Base-by-base conservation (phyloP, 306 rosid genomes). In the Crotalaria pallida region DNA sequence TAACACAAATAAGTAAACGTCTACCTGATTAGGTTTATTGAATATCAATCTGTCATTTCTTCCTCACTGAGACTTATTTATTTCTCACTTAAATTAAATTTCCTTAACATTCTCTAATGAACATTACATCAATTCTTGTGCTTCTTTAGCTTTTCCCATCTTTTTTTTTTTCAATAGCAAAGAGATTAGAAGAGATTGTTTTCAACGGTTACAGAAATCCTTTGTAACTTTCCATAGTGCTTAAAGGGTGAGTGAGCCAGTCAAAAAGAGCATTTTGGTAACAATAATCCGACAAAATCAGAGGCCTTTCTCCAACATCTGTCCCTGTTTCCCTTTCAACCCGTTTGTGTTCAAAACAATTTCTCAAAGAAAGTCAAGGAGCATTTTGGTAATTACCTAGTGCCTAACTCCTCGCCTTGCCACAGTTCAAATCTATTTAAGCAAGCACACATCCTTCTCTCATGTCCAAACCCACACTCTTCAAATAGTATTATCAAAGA, bases 271-370 rank as follows among this genome's bases (percentile, higher is more conserved):
- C 79, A 83, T 77, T 88, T 77, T 50, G 72, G 69, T 79, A 79
- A 73, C 63, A 84, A 87, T 55, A 84, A 87, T 55, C 96, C 92
- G 96, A 92, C 97, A 91, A 91, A 87, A 86, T 85, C 92, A 80
- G 80, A 76, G 80, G 80, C 69, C 88, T 60, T 84, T 84, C 79
- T 69, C 85, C 88, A 93, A 83, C 92, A 82, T 79, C 79, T 82
- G 87, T 84, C 92, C 96, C 92, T 84, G 81, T 71, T 79, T 70
- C 80, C 73, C 84, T 85, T 83, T 87, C 90, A 79, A 80, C 79
- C 73, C 73, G 17, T 84, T 81, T 78, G 82, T 75, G 80, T 87
- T 86, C 88, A 85, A 87, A 84, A n/a, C n/a, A 80, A 61, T 68
- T 59, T 61, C 65, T 77, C 68, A 82, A 75, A 74, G 78, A 82